These are phyloP conservation scores for Choanephora cucurbitarum DNA, from an alignment of 371 early-diverging fungal genomes.

Conservation along the genomic window DNA sequence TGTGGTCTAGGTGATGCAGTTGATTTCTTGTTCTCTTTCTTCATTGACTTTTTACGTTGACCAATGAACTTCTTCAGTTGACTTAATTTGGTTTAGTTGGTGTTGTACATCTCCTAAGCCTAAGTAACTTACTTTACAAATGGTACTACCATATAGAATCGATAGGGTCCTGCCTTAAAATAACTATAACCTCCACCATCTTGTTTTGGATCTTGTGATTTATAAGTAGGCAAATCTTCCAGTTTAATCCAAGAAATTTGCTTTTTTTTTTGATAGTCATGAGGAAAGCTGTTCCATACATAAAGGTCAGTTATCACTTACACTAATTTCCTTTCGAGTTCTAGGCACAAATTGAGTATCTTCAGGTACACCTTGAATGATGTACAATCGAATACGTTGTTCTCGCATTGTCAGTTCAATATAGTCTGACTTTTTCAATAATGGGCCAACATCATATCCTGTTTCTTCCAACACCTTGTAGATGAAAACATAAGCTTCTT, in stretches of 20 bases:
- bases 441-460: constrained; percentile 89
- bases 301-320: no score
- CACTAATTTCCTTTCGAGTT: constrained; percentile 96
- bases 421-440: constrained; percentile 73
- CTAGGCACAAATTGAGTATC: constrained; percentile 82
- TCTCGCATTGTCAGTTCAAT: constrained; percentile 84
- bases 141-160: constrained; percentile 70
- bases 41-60: constrained; percentile 31
- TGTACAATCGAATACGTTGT: constrained; percentile 90
- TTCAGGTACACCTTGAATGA: constrained; percentile 90
- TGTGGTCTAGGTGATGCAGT: constrained; percentile 8
- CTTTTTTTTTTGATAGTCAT: no score
- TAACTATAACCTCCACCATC: constrained; percentile 24
- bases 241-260: constrained; percentile 52
- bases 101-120: no score
- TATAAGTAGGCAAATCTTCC: constrained; percentile 51
- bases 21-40: constrained; percentile 19
- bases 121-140: constrained; percentile 64
- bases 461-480: constrained; percentile 92
- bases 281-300: no score
- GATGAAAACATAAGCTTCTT: not conserved
- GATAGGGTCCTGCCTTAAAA: constrained; percentile 32
- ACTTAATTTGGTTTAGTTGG: no score
- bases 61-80: constrained; percentile 34
- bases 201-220: constrained; percentile 25